phyloP scores from a whole-genome alignment of 257 asterid species.

The Solanum microdontum region DNA sequence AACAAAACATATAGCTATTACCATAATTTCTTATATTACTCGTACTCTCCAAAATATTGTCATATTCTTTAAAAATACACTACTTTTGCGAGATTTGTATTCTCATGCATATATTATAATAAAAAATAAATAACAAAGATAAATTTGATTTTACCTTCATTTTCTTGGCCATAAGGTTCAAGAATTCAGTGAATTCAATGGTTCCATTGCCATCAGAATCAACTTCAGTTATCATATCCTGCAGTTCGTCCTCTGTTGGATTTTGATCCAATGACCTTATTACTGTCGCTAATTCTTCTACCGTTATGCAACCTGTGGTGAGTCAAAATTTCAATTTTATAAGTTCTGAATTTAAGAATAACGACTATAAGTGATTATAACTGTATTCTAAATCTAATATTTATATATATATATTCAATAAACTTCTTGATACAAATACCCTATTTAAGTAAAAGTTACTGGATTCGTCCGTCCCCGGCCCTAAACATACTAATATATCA shows the following conservation, averaged over 20 bases:
- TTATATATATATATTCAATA: no score
- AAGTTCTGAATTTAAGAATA: no score
- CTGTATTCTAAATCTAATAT: no score
- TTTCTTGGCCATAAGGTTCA: conserved; percentile 41
- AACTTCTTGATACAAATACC: no score
- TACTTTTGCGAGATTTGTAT: background rate
- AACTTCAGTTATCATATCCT: conserved; percentile 35
- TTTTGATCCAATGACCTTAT: conserved; percentile 38
- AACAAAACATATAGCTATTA: background rate
- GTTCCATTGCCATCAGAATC: conserved; percentile 49
- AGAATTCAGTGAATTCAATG: conserved; percentile 38
- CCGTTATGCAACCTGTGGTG: conserved; percentile 26
- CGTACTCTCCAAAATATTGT: background rate
- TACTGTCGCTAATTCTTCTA: conserved; percentile 37
- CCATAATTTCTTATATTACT: background rate
- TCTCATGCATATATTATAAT: background rate
- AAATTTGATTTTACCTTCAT: conserved; percentile 12
- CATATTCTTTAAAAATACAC: background rate
- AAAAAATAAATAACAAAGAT: background rate
- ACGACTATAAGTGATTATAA: no score
- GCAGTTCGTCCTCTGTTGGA: conserved; percentile 37
- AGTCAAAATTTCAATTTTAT: background rate
- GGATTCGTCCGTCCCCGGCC: background rate
- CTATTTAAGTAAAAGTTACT: background rate
- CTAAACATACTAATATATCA: no score